Base-by-base conservation (phyloP, 2,329 filamentous ascomycete genomes). In the Aureobasidium mangrovei region DNA sequence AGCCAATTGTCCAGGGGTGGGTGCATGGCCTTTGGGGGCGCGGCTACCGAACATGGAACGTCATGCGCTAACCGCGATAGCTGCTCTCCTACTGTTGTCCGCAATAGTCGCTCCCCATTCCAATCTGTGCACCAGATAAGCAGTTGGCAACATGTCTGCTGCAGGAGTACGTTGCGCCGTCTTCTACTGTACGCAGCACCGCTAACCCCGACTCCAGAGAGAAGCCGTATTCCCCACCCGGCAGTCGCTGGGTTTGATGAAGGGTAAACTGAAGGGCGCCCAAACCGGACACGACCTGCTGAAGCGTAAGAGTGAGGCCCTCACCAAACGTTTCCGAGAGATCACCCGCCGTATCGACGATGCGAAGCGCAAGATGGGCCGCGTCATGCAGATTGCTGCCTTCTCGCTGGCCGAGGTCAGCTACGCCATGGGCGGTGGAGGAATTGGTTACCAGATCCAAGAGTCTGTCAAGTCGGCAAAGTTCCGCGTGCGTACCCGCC, bases 301-400 rank as follows among this genome's bases (percentile, higher is more conserved):
- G 60, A 98, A 98, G 78, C 81, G 93, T 67, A 98, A 98, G 79
- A 96, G 91, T 71, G 93, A 98, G 74, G 93, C 93, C 63, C 77
- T 98, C 59, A 98, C 93, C 61, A 98, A 98, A 40, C 64, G 66
- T 52, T 73, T 72, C 62, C 61, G 69, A 88, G 93, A 98, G 66
- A 98, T 98, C 66, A 96, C 93, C 47, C 83, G 84, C 69, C 86
- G 93, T 67, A 98, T 98, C 72, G 91, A 98, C 75, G 93, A 98
- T 72, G 93, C 93, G 40, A 98, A 98, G 74, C 87, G 91, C 64
- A 98, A 98, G 77, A 98, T 98, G 91, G 93, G 93, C 56, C 83
- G 91, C 33, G 93, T 98, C 36, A 98, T 98, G 93, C 91, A 97
- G 72, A 95, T 98, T 66, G 93, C 93, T 39, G 91, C 93, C 43